These are phyloP conservation scores for Phytophthora hybrid DNA, from an alignment of 352 stramenopile species.

Conservation along the genomic window DNA sequence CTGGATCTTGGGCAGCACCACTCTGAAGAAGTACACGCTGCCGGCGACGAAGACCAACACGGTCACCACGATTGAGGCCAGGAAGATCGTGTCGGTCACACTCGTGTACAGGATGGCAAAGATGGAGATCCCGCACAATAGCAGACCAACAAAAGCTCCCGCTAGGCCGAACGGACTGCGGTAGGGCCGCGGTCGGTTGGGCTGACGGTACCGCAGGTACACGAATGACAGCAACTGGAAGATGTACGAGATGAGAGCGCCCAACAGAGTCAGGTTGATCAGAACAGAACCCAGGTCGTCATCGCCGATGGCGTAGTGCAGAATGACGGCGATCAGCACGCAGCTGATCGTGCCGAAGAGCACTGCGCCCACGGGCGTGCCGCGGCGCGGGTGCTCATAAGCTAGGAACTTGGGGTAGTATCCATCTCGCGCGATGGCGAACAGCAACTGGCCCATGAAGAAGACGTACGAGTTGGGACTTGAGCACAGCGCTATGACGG, in stretches of 20 bases:
- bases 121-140: conserved; percentile 50
- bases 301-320: conserved; percentile 69
- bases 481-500: conserved; percentile 59
- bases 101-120: conserved; percentile 69
- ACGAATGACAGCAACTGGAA: conserved; percentile 75
- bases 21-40: conserved; percentile 51
- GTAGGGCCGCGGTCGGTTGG: conserved; percentile 58
- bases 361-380: conserved; percentile 55
- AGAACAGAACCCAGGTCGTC: conserved; percentile 59
- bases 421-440: conserved; percentile 65
- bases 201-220: conserved; percentile 56
- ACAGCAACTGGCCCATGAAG: conserved; percentile 70
- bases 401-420: conserved; percentile 61
- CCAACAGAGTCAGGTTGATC: conserved; percentile 56
- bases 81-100: conserved; percentile 55
- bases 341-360: conserved; percentile 52
- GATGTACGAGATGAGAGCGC: conserved; percentile 62
- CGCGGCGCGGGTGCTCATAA: conserved; percentile 35
- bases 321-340: conserved; percentile 47
- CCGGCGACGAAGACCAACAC: conserved; percentile 53
- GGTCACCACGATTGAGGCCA: conserved; percentile 59
- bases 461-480: conserved; percentile 78
- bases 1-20: conserved; percentile 50
- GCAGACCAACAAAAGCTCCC: conserved; percentile 49
- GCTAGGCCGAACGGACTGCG: conserved; percentile 56